Evolutionary conservation across 2,329 filamentous ascomycete genomes (phyloP).

Genomic region (Verticillium nonalfalfae): DNA sequence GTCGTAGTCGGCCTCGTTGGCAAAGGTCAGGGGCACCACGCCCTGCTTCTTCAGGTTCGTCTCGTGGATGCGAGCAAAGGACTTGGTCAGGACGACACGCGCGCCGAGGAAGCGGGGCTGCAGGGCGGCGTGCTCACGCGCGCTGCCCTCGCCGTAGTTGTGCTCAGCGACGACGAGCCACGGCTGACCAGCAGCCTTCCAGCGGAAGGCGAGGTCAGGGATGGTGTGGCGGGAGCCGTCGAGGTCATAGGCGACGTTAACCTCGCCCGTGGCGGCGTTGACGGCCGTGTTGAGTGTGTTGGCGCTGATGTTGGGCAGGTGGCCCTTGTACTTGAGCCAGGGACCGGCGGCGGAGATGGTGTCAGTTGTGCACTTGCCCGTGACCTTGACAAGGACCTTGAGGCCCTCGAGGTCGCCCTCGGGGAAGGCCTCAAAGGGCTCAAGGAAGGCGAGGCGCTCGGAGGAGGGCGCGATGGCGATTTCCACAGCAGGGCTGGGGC

Average conservation of each 20-base stretch:
- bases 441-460: slow-evolving; percentile 80
- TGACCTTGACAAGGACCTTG: slow-evolving; percentile 89
- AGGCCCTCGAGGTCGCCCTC: slow-evolving; percentile 66
- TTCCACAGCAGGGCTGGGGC: slow-evolving; percentile 43
- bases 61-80: slow-evolving; percentile 88
- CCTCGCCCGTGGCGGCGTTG: slow-evolving; percentile 87
- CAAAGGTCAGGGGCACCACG: slow-evolving; percentile 89
- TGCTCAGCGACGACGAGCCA: slow-evolving; percentile 97
- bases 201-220: slow-evolving; percentile 77
- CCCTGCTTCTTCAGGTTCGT: slow-evolving; percentile 98
- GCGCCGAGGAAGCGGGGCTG: slow-evolving; percentile 89
- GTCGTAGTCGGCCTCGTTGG: slow-evolving; percentile 82
- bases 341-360: slow-evolving; percentile 96
- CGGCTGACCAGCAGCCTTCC: slow-evolving; percentile 67
- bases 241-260: slow-evolving; percentile 85
- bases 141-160: slow-evolving; percentile 92
- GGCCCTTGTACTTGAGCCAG: slow-evolving; percentile 99
- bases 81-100: slow-evolving; percentile 76
- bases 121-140: slow-evolving; percentile 82
- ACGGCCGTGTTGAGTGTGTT: slow-evolving; percentile 96
- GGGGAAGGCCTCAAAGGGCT: slow-evolving; percentile 86
- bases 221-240: slow-evolving; percentile 72
- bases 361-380: slow-evolving; percentile 97
- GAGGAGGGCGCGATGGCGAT: slow-evolving; percentile 84
- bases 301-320: slow-evolving; percentile 93